Evolutionary conservation across 177 flowering plant genomes (phyloP).

Genomic region (Vitis hybrid): DNA sequence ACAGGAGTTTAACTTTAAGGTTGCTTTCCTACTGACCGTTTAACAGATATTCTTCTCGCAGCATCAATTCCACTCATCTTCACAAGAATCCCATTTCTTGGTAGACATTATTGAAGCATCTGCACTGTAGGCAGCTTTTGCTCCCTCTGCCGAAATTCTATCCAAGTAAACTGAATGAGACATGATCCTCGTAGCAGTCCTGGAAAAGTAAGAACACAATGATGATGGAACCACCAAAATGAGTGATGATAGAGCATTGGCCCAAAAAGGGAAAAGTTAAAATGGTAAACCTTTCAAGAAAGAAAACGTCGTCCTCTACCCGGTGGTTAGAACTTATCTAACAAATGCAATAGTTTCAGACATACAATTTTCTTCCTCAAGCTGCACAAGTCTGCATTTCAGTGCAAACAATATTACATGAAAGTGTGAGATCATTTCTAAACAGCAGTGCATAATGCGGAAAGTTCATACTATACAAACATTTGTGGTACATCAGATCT

Average conservation of each 20-base stretch:
- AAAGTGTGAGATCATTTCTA: no score
- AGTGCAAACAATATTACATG: no score
- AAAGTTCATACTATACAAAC: no score
- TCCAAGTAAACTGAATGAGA: conserved; percentile 17
- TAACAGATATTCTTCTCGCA: conserved; percentile 32
- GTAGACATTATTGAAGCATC: conserved; percentile 22
- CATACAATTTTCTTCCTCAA: not conserved
- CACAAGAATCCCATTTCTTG: conserved; percentile 20
- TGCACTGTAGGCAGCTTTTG: conserved; percentile 22
- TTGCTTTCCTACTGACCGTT: conserved; percentile 42
- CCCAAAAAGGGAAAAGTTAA: not conserved
- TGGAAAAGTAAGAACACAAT: conserved; percentile 6
- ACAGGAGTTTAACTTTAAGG: conserved; percentile 36
- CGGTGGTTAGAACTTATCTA: not conserved
- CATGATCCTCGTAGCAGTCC: conserved; percentile 16
- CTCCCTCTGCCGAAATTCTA: conserved; percentile 12
- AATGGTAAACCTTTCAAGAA: not conserved
- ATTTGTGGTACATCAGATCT: no score
- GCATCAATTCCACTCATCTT: conserved; percentile 42
- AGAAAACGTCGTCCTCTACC: not conserved
- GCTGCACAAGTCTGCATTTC: not conserved
- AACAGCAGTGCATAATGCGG: no score
- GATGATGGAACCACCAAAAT: conserved; percentile 2
- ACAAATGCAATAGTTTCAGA: not conserved
- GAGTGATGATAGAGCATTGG: not conserved